Evolutionary conservation across 2,329 filamentous ascomycete genomes (phyloP).

Genomic region (Trichophyton simii): DNA sequence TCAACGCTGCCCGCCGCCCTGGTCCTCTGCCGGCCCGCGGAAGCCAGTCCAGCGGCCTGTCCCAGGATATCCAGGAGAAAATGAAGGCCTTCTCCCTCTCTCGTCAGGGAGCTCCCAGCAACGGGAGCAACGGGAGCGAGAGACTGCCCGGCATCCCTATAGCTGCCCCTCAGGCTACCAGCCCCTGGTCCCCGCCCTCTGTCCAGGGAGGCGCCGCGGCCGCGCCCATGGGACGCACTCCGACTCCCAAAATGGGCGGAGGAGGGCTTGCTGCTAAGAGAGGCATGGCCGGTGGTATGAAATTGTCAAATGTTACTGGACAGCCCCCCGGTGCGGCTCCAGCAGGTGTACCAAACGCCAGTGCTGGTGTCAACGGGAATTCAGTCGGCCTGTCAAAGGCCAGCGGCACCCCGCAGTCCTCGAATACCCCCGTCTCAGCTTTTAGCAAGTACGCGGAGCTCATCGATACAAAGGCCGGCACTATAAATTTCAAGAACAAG

Average conservation of each 20-base stretch:
- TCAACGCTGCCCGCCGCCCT: constrained; percentile 55
- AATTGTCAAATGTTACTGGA: constrained; percentile 38
- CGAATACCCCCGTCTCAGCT: constrained; percentile 17
- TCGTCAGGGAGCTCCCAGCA: constrained; percentile 27
- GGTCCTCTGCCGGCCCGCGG: constrained; percentile 35
- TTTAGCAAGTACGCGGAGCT: constrained; percentile 65
- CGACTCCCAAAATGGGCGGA: constrained; percentile 30
- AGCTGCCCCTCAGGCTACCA: not conserved
- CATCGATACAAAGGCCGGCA: constrained; percentile 83
- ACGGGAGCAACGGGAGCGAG: not conserved
- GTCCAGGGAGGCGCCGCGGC: not conserved
- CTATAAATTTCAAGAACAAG: constrained; percentile 83
- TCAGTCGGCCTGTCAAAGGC: not conserved
- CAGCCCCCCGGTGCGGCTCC: constrained; percentile 7
- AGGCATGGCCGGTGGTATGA: constrained; percentile 35
- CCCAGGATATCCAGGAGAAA: constrained; percentile 53
- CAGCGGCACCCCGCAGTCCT: constrained; percentile 9
- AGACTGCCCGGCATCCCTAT: not conserved
- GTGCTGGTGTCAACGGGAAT: not conserved
- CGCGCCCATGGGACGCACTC: not conserved
- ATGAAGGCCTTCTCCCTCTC: constrained; percentile 59
- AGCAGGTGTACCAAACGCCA: constrained; percentile 9
- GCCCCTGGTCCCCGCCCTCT: constrained; percentile 13
- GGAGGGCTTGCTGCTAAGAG: constrained; percentile 36
- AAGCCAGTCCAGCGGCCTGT: constrained; percentile 39